A percentile compares a stretch with the other conserved stretches of the same genome.
Conservation (phyloP, 768 basidiomycete species). For the Termitomyces sp. region DNA sequence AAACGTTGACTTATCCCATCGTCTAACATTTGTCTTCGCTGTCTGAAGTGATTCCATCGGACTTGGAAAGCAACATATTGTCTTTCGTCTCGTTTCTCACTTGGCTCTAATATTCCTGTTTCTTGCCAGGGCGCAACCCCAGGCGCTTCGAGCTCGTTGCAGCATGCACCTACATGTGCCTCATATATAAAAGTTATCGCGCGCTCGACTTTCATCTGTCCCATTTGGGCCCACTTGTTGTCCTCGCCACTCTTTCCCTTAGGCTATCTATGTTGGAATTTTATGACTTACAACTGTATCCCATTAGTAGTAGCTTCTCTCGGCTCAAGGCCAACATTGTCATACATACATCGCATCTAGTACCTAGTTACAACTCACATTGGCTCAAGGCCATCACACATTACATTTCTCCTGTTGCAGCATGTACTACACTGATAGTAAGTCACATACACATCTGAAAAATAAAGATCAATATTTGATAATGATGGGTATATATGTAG, state of each 20-base stretch:
- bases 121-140: conserved; percentile 7
- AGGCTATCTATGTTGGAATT: conserved; percentile 18
- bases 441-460: background rate
- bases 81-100: background rate
- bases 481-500: background rate
- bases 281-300: conserved; percentile 20
- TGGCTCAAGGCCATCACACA: conserved; percentile 22
- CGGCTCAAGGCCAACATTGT: conserved; percentile 21
- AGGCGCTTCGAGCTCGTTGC: background rate
- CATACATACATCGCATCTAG: conserved; percentile 15
- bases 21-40: background rate
- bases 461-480: background rate
- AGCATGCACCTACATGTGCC: background rate
- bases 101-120: background rate
- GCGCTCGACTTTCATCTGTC: background rate
- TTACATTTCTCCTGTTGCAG: conserved; percentile 5
- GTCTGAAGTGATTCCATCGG: background rate
- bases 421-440: background rate
- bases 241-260: background rate
- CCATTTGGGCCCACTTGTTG: conserved; percentile 2
- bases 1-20: conserved; percentile 30
- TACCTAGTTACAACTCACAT: conserved; percentile 18
- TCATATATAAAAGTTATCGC: background rate
- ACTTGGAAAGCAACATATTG: background rate
- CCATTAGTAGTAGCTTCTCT: conserved; percentile 20